Base-by-base conservation (phyloP, 345 rosid species). In the Carallia pectinifolia region DNA sequence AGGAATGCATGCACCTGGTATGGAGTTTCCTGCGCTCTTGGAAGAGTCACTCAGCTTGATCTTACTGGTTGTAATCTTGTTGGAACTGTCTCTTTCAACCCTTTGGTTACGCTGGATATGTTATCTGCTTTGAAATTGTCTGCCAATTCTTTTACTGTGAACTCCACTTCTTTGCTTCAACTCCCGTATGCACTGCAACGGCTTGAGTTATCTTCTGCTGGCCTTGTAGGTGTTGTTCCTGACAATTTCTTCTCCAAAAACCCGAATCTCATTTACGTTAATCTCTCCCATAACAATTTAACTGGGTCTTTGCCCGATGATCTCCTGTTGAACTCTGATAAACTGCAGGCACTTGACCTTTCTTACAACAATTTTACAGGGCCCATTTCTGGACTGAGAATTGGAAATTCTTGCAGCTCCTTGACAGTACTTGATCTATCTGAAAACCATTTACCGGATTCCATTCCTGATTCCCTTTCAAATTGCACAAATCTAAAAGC, bases 301-400 rank as follows among this genome's bases (percentile, higher is more conserved):
- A 84, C 96, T 6, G 93, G 96, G 15, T 53, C 70, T 61, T 69
- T 93, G 53, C 97, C 97, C 0, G 81, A 81, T 37, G 83, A 82
- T 69, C 68, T 93, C 81, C 74, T 89, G 19, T 71, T 77, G 31
- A 74, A 59, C 48, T 70, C 84, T 72, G 85, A 84, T 72, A 87
- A 88, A 76, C 84, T 94, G 38, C 90, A 86, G 85, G 66, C 64
- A 38, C 91, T 91, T 61, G 97, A 91, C 73, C 82, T 94, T 16
- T 94, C 98, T 29, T 75, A 74, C 67, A 94, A 94, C 85, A 94
- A 94, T 73, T 74, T 94, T n/a, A 81, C 96, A 34, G 97, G 98
- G n/a, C 74, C 91, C 1, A 86, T 94, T 76, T 84, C 95, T 31
- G 83, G 84, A 66, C 74, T 88, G 71, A 79, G 70, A 68, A 75